These are phyloP conservation scores for Lactarius pseudohatsudake DNA, from an alignment of 768 basidiomycete species.

Conservation along the genomic window DNA sequence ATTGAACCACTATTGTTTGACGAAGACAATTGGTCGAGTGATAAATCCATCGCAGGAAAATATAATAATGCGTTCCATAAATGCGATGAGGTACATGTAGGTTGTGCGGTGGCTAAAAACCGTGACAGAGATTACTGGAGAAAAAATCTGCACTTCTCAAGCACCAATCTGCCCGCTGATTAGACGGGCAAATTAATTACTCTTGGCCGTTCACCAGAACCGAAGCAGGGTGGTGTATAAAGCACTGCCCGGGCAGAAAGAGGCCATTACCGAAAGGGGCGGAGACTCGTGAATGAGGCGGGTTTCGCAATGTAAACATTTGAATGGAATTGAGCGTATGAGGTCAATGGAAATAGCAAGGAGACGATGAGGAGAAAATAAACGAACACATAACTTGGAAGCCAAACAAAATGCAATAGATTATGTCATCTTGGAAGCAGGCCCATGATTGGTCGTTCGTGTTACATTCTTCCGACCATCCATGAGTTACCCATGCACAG, in stretches of 20 bases:
- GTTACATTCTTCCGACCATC: slow-evolving; percentile 1
- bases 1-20: neutral
- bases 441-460: neutral
- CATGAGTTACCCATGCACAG: slow-evolving; percentile 34
- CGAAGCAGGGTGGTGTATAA: slow-evolving; percentile 30
- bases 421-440: slow-evolving; percentile 12
- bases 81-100: neutral
- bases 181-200: slow-evolving; percentile 16
- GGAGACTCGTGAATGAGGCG: neutral
- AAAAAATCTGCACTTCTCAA: slow-evolving; percentile 28
- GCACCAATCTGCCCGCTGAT: slow-evolving; percentile 27
- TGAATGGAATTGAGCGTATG: neutral
- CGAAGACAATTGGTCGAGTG: neutral
- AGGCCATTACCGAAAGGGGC: slow-evolving; percentile 16
- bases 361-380: too few species aligned
- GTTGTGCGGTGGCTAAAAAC: slow-evolving; percentile 29
- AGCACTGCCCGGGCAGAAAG: slow-evolving; percentile 33
- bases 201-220: slow-evolving; percentile 33
- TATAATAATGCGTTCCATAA: neutral
- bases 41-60: too few species aligned
- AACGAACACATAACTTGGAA: neutral
- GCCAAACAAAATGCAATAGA: slow-evolving; percentile 22
- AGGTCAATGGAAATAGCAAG: neutral
- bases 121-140: slow-evolving; percentile 18
- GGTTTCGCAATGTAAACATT: neutral